Conservation (phyloP, 2,329 filamentous ascomycete species). For the Ploettnerulaceae sp. region DNA sequence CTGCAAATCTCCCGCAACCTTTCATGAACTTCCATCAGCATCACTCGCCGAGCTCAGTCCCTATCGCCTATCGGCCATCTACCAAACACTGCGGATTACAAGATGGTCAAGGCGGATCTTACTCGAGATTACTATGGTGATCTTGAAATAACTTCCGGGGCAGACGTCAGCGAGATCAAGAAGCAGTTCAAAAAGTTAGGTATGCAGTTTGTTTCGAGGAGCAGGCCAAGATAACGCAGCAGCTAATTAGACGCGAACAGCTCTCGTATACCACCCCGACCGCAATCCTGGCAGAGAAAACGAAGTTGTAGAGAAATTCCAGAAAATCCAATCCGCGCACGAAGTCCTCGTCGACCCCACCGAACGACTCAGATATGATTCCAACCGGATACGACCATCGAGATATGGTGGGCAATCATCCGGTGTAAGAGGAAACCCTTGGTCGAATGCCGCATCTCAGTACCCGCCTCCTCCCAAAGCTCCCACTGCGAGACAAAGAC, state of each 20-base stretch:
- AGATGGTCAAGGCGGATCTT: constrained; percentile 35
- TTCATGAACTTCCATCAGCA: constrained; percentile 6
- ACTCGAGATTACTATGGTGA: constrained; percentile 60
- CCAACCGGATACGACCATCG: constrained; percentile 20
- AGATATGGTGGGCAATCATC: constrained; percentile 19
- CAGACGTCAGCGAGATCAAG: constrained; percentile 60
- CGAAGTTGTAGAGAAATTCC: constrained; percentile 63
- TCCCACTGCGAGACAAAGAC: constrained; percentile 24
- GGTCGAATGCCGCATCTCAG: constrained; percentile 29
- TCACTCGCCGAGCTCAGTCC: too few species aligned
- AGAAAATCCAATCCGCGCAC: constrained; percentile 65
- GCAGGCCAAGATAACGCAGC: not conserved
- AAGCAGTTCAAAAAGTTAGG: constrained; percentile 65
- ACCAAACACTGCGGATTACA: constrained; percentile 4
- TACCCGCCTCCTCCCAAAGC: constrained; percentile 32
- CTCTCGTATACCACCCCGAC: constrained; percentile 65
- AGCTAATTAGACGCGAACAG: constrained; percentile 35
- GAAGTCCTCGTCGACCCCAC: constrained; percentile 51
- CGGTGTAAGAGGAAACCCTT: constrained; percentile 33
- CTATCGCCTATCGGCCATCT: not conserved
- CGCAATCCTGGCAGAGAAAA: constrained; percentile 63
- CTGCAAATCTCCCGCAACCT: not conserved
- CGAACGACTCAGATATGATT: constrained; percentile 34
- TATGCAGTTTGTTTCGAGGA: constrained; percentile 32
- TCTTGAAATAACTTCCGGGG: constrained; percentile 54